Conservation (phyloP, 2,329 filamentous ascomycete genomes). For the Botrytis fragariae region DNA sequence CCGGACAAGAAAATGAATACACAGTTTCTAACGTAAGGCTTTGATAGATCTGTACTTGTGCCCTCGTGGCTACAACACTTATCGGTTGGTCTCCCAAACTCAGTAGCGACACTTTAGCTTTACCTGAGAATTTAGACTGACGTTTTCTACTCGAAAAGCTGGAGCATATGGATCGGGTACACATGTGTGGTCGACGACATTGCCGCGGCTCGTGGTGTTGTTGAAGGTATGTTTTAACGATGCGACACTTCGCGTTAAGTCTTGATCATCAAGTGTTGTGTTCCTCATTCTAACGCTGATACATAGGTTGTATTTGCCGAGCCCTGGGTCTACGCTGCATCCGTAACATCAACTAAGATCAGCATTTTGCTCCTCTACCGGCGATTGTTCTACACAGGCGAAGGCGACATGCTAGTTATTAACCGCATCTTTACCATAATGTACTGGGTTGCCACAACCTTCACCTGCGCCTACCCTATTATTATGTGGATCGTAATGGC, state of each 20-base stretch:
- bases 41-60: background rate
- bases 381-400: slow-evolving; percentile 8
- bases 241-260: background rate
- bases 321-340: slow-evolving; percentile 15
- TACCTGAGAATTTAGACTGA: background rate
- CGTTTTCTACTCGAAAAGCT: slow-evolving; percentile 7
- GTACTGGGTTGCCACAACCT: slow-evolving; percentile 5
- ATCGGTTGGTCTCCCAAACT: slow-evolving; percentile 8
- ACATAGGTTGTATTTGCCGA: slow-evolving; percentile 9
- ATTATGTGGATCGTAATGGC: slow-evolving; percentile 16
- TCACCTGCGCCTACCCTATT: slow-evolving; percentile 8
- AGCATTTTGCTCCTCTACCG: slow-evolving; percentile 11
- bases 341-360: slow-evolving; percentile 16
- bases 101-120: background rate
- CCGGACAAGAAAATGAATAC: background rate
- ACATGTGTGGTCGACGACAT: slow-evolving; percentile 15
- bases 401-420: background rate
- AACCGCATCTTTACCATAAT: slow-evolving; percentile 10
- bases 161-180: slow-evolving; percentile 7
- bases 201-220: slow-evolving; percentile 6
- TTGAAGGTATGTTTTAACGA: slow-evolving; percentile 4
- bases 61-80: slow-evolving; percentile 10
- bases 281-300: background rate
- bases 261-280: background rate
- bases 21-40: background rate